phyloP scores from a whole-genome alignment of 192 early-diverging fungal species.

The Entomortierella lignicola region DNA sequence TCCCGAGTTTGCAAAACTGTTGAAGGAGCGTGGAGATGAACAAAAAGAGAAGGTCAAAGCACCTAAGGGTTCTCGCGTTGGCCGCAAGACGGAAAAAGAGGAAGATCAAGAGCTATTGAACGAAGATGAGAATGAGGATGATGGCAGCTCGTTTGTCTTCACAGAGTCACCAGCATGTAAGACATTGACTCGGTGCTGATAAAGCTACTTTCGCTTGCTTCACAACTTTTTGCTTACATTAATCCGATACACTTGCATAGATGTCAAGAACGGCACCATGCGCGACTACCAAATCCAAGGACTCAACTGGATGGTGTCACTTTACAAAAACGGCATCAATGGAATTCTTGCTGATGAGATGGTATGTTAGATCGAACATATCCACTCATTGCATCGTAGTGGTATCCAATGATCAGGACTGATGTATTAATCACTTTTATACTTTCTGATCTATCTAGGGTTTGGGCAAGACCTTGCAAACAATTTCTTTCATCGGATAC shows the following conservation, averaged over 20 bases:
- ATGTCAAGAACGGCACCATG: constrained; percentile 91
- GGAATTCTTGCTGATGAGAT: constrained; percentile 99
- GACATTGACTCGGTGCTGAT: background rate
- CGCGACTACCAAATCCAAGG: constrained; percentile 98
- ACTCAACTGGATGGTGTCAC: constrained; percentile 97
- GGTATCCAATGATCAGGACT: background rate
- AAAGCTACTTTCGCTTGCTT: background rate
- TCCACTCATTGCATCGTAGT: background rate
- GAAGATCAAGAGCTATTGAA: constrained; percentile 95
- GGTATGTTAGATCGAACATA: constrained; percentile 71
- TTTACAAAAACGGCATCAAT: constrained; percentile 98
- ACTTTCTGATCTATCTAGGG: constrained; percentile 62
- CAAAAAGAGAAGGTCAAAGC: constrained; percentile 53
- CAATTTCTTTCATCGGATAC: constrained; percentile 96
- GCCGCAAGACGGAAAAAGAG: constrained; percentile 96
- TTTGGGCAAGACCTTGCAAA: constrained; percentile 96
- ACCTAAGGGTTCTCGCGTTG: constrained; percentile 73
- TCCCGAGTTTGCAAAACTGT: constrained; percentile 60
- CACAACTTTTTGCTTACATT: background rate
- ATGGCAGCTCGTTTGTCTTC: constrained; percentile 74
- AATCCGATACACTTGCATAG: constrained; percentile 47
- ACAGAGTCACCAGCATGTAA: constrained; percentile 90
- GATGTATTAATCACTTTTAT: background rate
- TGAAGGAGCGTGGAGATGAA: constrained; percentile 61
- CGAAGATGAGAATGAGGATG: constrained; percentile 72